These are phyloP conservation scores for Lactuca sativa DNA, from an alignment of 129 eudicot genomes.

Conservation along the genomic window DNA sequence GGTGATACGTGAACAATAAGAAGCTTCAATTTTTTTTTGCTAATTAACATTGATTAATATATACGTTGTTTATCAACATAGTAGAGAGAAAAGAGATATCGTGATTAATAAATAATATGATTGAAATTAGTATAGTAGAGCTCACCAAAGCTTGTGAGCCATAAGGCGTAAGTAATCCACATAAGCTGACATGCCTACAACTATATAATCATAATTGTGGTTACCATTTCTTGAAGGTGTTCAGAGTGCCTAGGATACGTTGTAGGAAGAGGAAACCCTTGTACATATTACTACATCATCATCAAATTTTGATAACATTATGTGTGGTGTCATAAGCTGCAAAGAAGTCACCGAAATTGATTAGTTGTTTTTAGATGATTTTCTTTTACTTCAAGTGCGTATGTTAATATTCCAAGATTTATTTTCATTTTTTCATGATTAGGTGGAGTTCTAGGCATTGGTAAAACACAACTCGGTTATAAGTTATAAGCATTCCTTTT, in stretches of 20 bases:
- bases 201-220: neutral
- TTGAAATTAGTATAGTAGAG: neutral
- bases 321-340: slow-evolving; percentile 88
- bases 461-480: no score
- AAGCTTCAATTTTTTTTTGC: neutral
- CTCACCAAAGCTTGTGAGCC: slow-evolving; percentile 62
- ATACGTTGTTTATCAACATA: neutral
- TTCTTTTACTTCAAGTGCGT: neutral
- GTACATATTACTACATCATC: slow-evolving; percentile 82
- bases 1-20: slow-evolving; percentile 19
- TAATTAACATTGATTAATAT: no score
- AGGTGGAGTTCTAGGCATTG: no score
- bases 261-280: slow-evolving; percentile 65
- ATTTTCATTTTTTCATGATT: no score
- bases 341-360: slow-evolving; percentile 93
- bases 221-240: slow-evolving; percentile 49
- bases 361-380: slow-evolving; percentile 20
- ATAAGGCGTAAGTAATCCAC: slow-evolving; percentile 42
- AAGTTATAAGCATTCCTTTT: no score
- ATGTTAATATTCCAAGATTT: no score
- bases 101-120: no score
- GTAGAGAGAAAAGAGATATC: neutral
- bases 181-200: neutral
- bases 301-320: slow-evolving; percentile 71
- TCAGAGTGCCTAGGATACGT: slow-evolving; percentile 91